Percentiles rank a stretch among this genome's conserved stretches.
Evolutionary conservation across 495 filamentous ascomycete species (phyloP).

Genomic region (Penicillium alfredii): DNA sequence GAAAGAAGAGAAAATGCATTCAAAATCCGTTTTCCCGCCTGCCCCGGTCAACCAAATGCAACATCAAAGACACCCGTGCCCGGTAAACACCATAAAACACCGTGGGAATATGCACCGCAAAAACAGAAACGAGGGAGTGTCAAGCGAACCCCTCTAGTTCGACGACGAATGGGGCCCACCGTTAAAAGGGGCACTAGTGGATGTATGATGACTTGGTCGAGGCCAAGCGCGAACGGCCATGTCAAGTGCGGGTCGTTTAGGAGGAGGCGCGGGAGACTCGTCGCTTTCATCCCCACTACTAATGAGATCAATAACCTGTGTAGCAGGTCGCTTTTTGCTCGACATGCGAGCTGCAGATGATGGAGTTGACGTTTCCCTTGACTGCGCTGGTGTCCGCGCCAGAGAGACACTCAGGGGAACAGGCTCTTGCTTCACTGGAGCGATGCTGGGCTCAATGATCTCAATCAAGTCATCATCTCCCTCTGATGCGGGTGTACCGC

Average conservation of each 20-base stretch:
- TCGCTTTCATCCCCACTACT: slow-evolving; percentile 72
- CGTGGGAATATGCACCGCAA: slow-evolving; percentile 12
- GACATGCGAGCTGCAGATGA: slow-evolving; percentile 37
- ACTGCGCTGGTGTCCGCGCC: slow-evolving; percentile 49
- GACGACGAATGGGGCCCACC: slow-evolving; percentile 16
- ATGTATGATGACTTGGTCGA: slow-evolving; percentile 16
- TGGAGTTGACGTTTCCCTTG: slow-evolving; percentile 48
- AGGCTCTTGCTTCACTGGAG: slow-evolving; percentile 43
- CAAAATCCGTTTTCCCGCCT: no score
- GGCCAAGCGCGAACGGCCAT: slow-evolving; percentile 14
- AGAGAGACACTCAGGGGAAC: slow-evolving; percentile 28
- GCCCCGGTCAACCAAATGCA: slow-evolving; percentile 2
- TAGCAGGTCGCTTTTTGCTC: slow-evolving; percentile 55
- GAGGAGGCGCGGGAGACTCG: slow-evolving; percentile 46
- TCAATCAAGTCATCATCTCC: slow-evolving; percentile 69
- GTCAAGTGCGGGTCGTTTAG: slow-evolving; percentile 44
- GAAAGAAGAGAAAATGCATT: neutral
- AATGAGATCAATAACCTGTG: slow-evolving; percentile 74
- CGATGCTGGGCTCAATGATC: slow-evolving; percentile 49
- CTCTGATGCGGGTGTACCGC: slow-evolving; percentile 33
- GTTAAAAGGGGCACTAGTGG: slow-evolving; percentile 19
- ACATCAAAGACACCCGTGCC: no score
- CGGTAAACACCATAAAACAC: slow-evolving; percentile 6
- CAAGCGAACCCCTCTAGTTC: slow-evolving; percentile 8
- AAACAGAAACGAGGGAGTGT: neutral